Evolutionary conservation across 2,329 filamentous ascomycete genomes (phyloP).

Genomic region (Emergomyces pasteurianus): DNA sequence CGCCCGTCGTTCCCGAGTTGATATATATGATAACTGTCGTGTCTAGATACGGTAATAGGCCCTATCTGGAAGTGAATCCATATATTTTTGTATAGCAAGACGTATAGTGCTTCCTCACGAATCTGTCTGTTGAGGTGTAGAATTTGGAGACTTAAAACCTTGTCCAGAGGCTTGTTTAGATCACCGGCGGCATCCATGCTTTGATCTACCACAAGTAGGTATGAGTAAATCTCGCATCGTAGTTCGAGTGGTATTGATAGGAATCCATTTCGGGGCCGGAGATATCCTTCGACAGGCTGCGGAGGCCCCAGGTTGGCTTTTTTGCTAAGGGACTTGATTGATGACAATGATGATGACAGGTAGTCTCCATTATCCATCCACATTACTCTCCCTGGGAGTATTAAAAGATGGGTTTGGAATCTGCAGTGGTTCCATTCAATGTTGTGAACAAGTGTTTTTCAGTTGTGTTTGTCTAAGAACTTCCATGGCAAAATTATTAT

Average conservation of each 20-base stretch:
- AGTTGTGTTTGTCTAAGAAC: background rate
- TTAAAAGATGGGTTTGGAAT: background rate
- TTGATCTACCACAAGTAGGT: background rate
- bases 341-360: background rate
- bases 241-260: slow-evolving; percentile 1
- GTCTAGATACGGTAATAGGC: background rate
- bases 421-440: background rate
- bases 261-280: background rate
- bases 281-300: background rate
- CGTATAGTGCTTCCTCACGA: background rate
- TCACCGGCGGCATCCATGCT: background rate
- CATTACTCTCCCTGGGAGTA: background rate
- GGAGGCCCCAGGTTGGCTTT: background rate
- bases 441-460: background rate
- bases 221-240: background rate
- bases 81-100: background rate
- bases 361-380: background rate
- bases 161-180: background rate
- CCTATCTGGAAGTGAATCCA: background rate
- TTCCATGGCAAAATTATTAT: background rate
- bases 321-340: background rate
- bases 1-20: background rate
- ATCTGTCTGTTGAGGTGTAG: background rate
- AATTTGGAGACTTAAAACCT: background rate
- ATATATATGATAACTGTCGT: background rate